phyloP scores from a whole-genome alignment of 1,139 yeast genomes.

The Pichia terricola region DNA sequence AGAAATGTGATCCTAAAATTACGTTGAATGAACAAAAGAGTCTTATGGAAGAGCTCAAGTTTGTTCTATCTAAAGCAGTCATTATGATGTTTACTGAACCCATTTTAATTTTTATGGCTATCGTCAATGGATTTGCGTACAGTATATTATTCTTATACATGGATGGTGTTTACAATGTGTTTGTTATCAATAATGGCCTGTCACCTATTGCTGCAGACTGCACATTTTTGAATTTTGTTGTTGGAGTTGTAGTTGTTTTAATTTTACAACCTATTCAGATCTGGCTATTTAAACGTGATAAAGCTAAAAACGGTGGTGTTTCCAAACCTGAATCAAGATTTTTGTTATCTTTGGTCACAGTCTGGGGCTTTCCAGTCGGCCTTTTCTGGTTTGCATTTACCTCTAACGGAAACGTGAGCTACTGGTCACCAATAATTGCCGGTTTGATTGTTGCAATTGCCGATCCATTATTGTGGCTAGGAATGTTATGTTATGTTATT shows the following conservation, averaged over 20 bases:
- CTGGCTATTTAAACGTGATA: slow-evolving; percentile 26
- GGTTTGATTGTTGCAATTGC: slow-evolving; percentile 34
- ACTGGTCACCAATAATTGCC: slow-evolving; percentile 27
- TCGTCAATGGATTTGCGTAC: slow-evolving; percentile 7
- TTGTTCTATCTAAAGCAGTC: slow-evolving; percentile 23
- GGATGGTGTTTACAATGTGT: slow-evolving; percentile 27
- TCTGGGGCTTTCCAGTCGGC: slow-evolving; percentile 28
- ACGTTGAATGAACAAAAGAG: slow-evolving; percentile 18
- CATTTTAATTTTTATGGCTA: slow-evolving; percentile 21
- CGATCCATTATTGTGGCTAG: slow-evolving; percentile 39
- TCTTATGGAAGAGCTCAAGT: slow-evolving; percentile 20
- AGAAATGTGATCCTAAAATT: slow-evolving; percentile 15
- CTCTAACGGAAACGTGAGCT: slow-evolving; percentile 21
- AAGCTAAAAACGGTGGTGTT: slow-evolving; percentile 33
- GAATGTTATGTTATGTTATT: slow-evolving; percentile 40
- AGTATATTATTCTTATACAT: slow-evolving; percentile 28
- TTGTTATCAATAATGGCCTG: slow-evolving; percentile 24
- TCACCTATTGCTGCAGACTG: slow-evolving; percentile 24
- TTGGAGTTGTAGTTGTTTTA: slow-evolving; percentile 23
- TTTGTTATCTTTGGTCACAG: slow-evolving; percentile 22
- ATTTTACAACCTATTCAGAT: slow-evolving; percentile 24
- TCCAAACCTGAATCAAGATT: slow-evolving; percentile 36
- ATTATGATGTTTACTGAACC: slow-evolving; percentile 27
- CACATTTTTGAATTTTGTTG: slow-evolving; percentile 26
- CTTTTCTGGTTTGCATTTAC: slow-evolving; percentile 27